These are phyloP conservation scores for Solanum virginianum DNA, from an alignment of 257 asterid genomes.

Conservation along the genomic window DNA sequence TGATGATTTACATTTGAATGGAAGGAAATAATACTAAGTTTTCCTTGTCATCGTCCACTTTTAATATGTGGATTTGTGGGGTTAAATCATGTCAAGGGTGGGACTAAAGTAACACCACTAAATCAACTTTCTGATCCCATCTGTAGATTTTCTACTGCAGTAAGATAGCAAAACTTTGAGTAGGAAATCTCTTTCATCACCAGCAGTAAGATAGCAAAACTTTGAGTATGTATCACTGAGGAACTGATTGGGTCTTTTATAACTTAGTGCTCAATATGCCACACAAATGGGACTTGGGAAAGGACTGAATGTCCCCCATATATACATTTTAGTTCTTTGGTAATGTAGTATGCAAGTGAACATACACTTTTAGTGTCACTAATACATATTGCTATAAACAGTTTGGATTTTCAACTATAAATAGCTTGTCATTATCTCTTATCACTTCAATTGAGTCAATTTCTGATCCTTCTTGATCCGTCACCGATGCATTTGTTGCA, in stretches of 20 bases:
- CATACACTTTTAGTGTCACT: not conserved
- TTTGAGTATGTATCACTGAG: not conserved
- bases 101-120: not conserved
- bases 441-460: conserved; percentile 82
- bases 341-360: not conserved
- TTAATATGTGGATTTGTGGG: not conserved
- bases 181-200: too few species aligned
- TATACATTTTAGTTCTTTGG: not conserved
- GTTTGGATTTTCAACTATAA: conserved; percentile 15
- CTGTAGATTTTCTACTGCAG: not conserved
- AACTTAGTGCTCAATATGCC: not conserved
- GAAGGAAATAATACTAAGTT: not conserved
- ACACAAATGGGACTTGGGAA: not conserved
- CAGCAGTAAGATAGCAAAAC: not conserved
- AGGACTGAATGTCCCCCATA: not conserved
- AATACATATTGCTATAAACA: not conserved
- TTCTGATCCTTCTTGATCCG: conserved; percentile 70
- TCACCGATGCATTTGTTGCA: conserved; percentile 43
- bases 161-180: not conserved
- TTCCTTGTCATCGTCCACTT: not conserved
- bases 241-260: not conserved
- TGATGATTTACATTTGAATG: not conserved
- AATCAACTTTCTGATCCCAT: not conserved
- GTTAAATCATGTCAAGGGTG: not conserved
- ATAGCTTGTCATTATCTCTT: conserved; percentile 80